phyloP scores from a whole-genome alignment of 441 rosid species.

The Euphorbia celastroides region DNA sequence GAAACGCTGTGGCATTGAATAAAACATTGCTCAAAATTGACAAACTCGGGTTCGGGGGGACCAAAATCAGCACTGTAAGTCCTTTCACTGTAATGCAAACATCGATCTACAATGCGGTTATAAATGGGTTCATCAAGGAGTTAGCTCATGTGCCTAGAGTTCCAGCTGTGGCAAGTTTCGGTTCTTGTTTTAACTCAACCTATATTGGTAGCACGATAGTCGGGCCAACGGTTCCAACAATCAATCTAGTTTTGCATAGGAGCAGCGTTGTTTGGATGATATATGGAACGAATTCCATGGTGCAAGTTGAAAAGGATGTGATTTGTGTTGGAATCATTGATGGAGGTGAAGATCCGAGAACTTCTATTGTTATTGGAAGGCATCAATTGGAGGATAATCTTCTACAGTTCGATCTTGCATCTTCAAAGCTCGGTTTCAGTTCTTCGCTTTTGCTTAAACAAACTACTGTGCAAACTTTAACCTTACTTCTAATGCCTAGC shows the following conservation, averaged over 20 bases:
- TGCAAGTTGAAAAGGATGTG: background rate
- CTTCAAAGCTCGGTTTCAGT: background rate
- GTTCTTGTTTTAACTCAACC: background rate
- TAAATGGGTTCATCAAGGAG: too few species aligned
- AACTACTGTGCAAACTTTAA: background rate
- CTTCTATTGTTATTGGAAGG: background rate
- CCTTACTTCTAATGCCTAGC: background rate
- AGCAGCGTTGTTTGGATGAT: background rate
- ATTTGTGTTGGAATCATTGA: background rate
- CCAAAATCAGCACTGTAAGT: too few species aligned
- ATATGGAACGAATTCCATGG: background rate
- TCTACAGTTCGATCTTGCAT: background rate
- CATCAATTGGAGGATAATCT: background rate
- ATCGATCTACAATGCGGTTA: too few species aligned
- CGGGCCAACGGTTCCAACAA: background rate
- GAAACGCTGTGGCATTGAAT: constrained; percentile 13
- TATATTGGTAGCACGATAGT: background rate
- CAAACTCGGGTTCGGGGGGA: background rate
- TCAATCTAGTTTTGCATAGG: background rate
- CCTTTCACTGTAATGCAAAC: too few species aligned
- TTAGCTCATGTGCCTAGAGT: background rate
- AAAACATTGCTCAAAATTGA: constrained; percentile 25
- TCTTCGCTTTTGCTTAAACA: background rate
- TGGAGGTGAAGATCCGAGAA: background rate
- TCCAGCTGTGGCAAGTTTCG: background rate